Evolutionary conservation across 2,329 filamentous ascomycete genomes (phyloP), one percentile per base, ranked within the genome.

Genomic region (Talaromyces sp.): DNA sequence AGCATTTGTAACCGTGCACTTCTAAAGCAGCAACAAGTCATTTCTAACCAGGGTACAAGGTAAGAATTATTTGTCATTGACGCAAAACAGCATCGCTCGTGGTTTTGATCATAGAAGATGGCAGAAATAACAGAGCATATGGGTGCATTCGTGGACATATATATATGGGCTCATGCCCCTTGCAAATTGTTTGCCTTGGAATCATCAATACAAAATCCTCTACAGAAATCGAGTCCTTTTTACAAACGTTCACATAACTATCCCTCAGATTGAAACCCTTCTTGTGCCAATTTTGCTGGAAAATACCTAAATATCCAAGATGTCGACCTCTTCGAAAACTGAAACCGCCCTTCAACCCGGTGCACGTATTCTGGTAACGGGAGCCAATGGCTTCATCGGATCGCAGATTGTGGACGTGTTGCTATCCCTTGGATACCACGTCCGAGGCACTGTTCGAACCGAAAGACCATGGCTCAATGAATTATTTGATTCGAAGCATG

Each of bases 321-420:
- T 58, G 56, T 21, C 56, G 33, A 25, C 37, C 1, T 33, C 48
- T 25, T 19, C 10, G 21, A 55, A 51, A 33, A 41, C 43, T 13
- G 6, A 28, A 37, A 57, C 57, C 4, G 41, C 56, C 13, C 67
- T 75, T 25, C 65, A 66, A 7, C 43, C 57, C 5, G 70, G 69
- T 9, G 70, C 69, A 2, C 63, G 60, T 41, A 66, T 80, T 28
- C 72, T 81, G 3, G 72, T 81, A 13, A 80, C 78, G 0, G 78
- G 78, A 6, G 74, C 70, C 1, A 80, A 73, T 50, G 78, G 78
- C 35, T 79, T 74, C 62, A 69, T 81, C 22, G 78, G 67, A 25
- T 72, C 72, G 6, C 75, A 81, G 43, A 66, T 78, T 3, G 66
- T 69, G 33, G 64, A 75, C n/a, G 65, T 74, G 13, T 66, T 81